These are phyloP conservation scores for Penicilliopsis zonata DNA, from an alignment of 495 filamentous ascomycete genomes.

Conservation along the genomic window DNA sequence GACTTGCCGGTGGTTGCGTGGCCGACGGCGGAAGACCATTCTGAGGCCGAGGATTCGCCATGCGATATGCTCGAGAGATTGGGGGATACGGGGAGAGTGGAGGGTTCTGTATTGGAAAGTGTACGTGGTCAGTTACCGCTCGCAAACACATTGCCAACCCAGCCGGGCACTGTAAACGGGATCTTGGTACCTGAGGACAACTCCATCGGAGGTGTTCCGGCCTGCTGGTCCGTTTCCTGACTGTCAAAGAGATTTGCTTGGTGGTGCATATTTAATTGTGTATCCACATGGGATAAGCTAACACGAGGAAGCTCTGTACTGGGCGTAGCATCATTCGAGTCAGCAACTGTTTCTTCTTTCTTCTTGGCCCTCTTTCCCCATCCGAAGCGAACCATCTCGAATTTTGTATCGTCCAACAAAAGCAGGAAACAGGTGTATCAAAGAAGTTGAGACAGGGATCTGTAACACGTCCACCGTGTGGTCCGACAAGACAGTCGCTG, in stretches of 20 bases:
- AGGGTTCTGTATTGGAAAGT: constrained; percentile 2
- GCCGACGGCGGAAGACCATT: constrained; percentile 68
- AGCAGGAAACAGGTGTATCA: constrained; percentile 3
- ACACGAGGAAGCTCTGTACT: constrained; percentile 24
- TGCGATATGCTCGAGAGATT: constrained; percentile 9
- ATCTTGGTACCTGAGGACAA: no score
- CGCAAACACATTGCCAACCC: constrained; percentile 1
- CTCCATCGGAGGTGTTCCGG: no score
- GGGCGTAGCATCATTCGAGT: constrained; percentile 10
- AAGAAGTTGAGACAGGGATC: not conserved
- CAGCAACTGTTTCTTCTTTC: constrained; percentile 15
- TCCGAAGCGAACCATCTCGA: constrained; percentile 18
- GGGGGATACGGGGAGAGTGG: constrained; percentile 11
- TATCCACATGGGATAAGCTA: constrained; percentile 31
- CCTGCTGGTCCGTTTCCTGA: no score
- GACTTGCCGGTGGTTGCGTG: constrained; percentile 78
- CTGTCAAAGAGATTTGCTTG: no score
- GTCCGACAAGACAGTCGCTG: not conserved
- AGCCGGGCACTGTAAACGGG: no score
- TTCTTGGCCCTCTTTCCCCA: constrained; percentile 13
- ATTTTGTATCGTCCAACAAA: constrained; percentile 4
- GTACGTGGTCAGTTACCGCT: no score
- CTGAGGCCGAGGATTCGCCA: constrained; percentile 22
- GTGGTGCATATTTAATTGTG: constrained; percentile 34
- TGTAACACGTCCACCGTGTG: not conserved